Conservation (phyloP, 2,329 filamentous ascomycete genomes). For the Penicillium brevicompactum region DNA sequence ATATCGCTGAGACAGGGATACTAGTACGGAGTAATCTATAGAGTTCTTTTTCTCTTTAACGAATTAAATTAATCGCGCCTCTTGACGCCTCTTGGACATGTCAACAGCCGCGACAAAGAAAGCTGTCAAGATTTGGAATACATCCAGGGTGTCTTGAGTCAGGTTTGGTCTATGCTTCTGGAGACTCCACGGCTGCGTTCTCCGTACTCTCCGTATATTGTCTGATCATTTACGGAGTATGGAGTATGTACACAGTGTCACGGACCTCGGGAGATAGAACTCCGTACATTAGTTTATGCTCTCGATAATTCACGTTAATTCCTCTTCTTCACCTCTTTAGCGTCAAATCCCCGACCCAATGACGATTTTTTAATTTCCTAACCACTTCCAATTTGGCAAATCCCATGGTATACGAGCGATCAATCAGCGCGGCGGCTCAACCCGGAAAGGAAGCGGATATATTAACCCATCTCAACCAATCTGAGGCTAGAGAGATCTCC, state of each 20-base stretch:
- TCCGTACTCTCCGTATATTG: neutral
- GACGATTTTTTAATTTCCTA: neutral
- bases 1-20: neutral
- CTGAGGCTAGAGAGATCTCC: slow-evolving; percentile 11
- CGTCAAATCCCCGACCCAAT: slow-evolving; percentile 1
- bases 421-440: slow-evolving; percentile 8
- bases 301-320: neutral
- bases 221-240: neutral
- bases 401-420: neutral
- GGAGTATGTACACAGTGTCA: no score
- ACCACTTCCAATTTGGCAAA: no score
- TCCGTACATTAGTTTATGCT: no score
- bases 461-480: neutral
- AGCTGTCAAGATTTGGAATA: neutral
- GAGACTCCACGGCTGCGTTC: neutral
- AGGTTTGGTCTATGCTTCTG: neutral
- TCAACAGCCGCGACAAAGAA: slow-evolving; percentile 3
- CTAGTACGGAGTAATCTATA: neutral
- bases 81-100: neutral
- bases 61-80: neutral
- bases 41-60: no score
- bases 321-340: neutral
- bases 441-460: neutral
- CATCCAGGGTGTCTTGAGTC: neutral
- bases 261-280: no score